Evolutionary conservation across 2,329 filamentous ascomycete species (phyloP).

Genomic region (Nannizziopsis barbatae): DNA sequence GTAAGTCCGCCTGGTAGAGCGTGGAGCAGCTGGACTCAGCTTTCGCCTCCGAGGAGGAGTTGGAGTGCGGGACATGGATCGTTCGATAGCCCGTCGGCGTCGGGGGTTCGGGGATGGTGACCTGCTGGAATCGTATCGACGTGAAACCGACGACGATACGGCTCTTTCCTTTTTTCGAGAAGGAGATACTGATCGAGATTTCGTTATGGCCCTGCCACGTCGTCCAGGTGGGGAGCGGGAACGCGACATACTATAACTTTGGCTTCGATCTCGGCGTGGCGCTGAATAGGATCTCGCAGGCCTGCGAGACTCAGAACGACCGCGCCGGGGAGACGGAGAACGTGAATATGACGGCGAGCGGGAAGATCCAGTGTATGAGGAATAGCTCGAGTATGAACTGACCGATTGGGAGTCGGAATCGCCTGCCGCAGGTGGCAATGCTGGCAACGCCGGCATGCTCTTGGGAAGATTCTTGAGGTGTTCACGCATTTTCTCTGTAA

Average conservation of each 20-base stretch:
- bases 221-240: slow-evolving; percentile 25
- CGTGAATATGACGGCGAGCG: slow-evolving; percentile 35
- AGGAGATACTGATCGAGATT: slow-evolving; percentile 27
- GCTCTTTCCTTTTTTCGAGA: slow-evolving; percentile 17
- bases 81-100: slow-evolving; percentile 15
- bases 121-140: slow-evolving; percentile 10
- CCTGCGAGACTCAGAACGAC: slow-evolving; percentile 15
- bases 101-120: slow-evolving; percentile 17
- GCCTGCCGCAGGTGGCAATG: slow-evolving; percentile 44
- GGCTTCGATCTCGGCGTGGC: slow-evolving; percentile 22
- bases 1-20: slow-evolving; percentile 18
- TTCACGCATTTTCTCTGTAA: slow-evolving; percentile 93
- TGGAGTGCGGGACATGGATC: slow-evolving; percentile 25
- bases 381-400: slow-evolving; percentile 62
- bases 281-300: slow-evolving; percentile 14
- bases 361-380: slow-evolving; percentile 47
- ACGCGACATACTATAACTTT: slow-evolving; percentile 29
- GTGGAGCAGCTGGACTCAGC: slow-evolving; percentile 11
- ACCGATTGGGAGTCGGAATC: slow-evolving; percentile 57
- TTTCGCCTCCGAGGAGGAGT: slow-evolving; percentile 19
- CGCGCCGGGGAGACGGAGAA: slow-evolving; percentile 36
- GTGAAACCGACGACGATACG: slow-evolving; percentile 24
- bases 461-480: slow-evolving; percentile 82
- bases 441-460: slow-evolving; percentile 62
- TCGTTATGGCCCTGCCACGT: slow-evolving; percentile 21